Evolutionary conservation across 2,329 filamentous ascomycete species (phyloP).

Genomic region (Penicillium polonicum): DNA sequence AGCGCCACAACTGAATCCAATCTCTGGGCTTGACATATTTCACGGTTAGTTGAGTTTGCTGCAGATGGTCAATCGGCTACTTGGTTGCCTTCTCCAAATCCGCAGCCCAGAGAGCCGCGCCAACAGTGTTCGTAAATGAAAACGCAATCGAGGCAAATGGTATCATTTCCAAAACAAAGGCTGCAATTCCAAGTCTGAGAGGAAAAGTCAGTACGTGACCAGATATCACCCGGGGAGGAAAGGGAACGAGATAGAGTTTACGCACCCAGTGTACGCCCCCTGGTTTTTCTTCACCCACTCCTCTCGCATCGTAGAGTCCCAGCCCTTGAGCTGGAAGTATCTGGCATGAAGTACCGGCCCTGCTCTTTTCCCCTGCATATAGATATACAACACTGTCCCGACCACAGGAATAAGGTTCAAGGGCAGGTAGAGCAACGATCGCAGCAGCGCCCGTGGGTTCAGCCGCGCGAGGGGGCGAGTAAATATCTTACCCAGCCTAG

Average conservation of each 20-base stretch:
- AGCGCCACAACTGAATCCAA: not conserved
- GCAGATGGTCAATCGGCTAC: constrained; percentile 9
- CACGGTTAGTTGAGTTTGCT: not conserved
- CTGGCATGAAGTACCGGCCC: constrained; percentile 58
- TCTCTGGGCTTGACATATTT: not conserved
- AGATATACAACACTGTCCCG: constrained; percentile 76
- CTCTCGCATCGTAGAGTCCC: constrained; percentile 64
- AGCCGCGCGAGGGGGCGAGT: constrained; percentile 52
- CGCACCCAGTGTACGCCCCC: constrained; percentile 78
- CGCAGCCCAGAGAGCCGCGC: constrained; percentile 90
- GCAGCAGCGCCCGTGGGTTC: constrained; percentile 62
- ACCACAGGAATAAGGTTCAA: constrained; percentile 91
- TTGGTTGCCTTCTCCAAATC: constrained; percentile 65
- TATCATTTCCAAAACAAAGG: constrained; percentile 79
- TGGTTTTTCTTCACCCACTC: constrained; percentile 69
- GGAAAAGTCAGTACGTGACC: constrained; percentile 18
- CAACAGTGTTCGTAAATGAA: constrained; percentile 86
- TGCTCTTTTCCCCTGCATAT: constrained; percentile 64
- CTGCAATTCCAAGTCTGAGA: constrained; percentile 66
- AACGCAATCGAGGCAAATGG: constrained; percentile 81
- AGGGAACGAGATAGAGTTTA: constrained; percentile 19
- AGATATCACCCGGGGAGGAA: constrained; percentile 3
- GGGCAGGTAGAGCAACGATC: constrained; percentile 82
- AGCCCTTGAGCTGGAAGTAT: constrained; percentile 91
- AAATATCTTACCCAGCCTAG: constrained; percentile 57